Evolutionary conservation across 2,329 filamentous ascomycete species (phyloP).

Genomic region (Aurifilum marmelostoma): DNA sequence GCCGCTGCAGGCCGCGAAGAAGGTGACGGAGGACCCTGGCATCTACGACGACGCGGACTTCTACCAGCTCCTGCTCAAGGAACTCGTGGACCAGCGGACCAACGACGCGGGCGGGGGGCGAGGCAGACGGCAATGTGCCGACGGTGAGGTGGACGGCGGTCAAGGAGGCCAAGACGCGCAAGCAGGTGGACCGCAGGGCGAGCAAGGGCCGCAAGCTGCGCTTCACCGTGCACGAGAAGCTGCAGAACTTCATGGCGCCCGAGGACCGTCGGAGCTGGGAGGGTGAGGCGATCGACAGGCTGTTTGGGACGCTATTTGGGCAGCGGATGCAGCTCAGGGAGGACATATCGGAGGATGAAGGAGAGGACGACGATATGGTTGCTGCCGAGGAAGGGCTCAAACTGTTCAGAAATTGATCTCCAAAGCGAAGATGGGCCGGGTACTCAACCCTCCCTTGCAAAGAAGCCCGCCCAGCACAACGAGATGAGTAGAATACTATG

Average conservation of each 20-base stretch:
- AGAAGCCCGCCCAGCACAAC: conserved; percentile 36
- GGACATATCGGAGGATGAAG: conserved; percentile 53
- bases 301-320: conserved; percentile 77
- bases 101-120: conserved; percentile 60
- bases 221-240: conserved; percentile 93
- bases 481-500: conserved; percentile 45
- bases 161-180: conserved; percentile 78
- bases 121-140: conserved; percentile 41
- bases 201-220: conserved; percentile 94
- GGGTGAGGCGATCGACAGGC: conserved; percentile 73
- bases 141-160: conserved; percentile 68
- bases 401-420: conserved; percentile 54
- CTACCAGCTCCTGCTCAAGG: conserved; percentile 90
- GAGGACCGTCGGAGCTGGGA: conserved; percentile 84
- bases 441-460: background rate
- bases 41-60: conserved; percentile 96
- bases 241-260: conserved; percentile 97
- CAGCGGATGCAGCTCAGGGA: conserved; percentile 70
- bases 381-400: conserved; percentile 58
- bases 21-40: conserved; percentile 58
- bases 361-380: conserved; percentile 47
- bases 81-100: conserved; percentile 87
- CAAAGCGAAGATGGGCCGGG: background rate
- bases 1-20: conserved; percentile 65
- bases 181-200: conserved; percentile 87